Conservation (phyloP, 176 grass and related monocot genomes). For the Raddia distichophylla region DNA sequence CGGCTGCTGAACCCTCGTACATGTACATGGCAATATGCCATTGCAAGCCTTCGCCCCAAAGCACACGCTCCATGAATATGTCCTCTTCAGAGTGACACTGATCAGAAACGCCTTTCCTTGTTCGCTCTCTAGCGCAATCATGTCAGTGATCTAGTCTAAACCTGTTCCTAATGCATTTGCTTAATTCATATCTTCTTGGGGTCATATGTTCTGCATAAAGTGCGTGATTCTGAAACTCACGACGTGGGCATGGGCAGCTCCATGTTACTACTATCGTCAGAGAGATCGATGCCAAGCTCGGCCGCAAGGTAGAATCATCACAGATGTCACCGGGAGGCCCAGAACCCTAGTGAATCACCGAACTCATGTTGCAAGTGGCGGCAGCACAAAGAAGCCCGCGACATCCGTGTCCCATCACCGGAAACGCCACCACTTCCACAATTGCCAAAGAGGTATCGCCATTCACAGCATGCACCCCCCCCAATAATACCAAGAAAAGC, state of each 20-base stretch:
- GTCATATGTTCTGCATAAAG: no score
- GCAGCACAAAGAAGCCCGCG: slow-evolving; percentile 31
- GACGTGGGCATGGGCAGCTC: background rate
- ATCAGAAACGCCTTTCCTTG: background rate
- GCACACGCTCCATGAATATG: background rate
- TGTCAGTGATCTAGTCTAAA: background rate
- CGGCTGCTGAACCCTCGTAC: background rate
- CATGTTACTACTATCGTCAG: background rate
- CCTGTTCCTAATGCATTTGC: background rate
- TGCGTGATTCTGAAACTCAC: background rate
- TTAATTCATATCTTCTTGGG: background rate
- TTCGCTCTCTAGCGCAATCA: background rate
- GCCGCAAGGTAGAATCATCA: slow-evolving; percentile 2
- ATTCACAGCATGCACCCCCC: background rate
- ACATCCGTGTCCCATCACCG: slow-evolving; percentile 36
- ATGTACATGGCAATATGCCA: background rate
- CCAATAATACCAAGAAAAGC: slow-evolving; percentile 19
- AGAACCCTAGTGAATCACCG: background rate
- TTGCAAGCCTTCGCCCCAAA: background rate
- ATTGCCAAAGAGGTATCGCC: slow-evolving; percentile 27
- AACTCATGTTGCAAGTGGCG: slow-evolving; percentile 37
- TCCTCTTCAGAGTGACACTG: background rate
- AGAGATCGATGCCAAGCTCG: background rate
- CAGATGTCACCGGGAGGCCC: slow-evolving; percentile 20
- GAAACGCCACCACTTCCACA: slow-evolving; percentile 48